Percentiles rank a stretch among this genome's conserved stretches.
Evolutionary conservation across 2,329 filamentous ascomycete species (phyloP).

Genomic region (Botrytis fragariae): DNA sequence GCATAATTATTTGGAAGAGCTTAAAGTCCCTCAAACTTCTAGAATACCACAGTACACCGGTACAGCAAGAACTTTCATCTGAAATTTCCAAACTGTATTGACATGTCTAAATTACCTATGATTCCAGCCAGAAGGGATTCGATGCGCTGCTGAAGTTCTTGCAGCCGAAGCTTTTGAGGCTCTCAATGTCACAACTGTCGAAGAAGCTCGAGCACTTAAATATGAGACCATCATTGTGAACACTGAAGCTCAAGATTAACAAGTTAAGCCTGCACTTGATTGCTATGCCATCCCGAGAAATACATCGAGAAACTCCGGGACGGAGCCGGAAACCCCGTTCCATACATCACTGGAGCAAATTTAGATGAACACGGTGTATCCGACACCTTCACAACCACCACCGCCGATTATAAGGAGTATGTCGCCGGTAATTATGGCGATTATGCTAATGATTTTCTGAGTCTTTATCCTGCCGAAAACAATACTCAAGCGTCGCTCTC

Average conservation of each 20-base stretch:
- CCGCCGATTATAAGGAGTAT: neutral
- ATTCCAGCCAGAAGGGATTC: no score
- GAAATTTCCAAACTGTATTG: no score
- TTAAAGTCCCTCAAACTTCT: neutral
- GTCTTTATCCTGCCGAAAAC: neutral
- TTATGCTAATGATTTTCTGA: neutral
- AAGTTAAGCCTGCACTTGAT: no score
- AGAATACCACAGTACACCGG: neutral
- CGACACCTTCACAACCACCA: neutral
- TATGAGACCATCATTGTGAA: no score
- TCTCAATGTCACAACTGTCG: neutral
- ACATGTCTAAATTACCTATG: no score
- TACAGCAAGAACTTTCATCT: no score
- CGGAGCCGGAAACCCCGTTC: neutral
- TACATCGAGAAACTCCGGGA: neutral
- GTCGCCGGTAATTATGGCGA: neutral
- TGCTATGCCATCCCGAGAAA: no score
- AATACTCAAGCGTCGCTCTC: neutral
- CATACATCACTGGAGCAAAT: neutral
- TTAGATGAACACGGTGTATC: neutral
- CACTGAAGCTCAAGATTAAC: no score
- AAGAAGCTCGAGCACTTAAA: no score
- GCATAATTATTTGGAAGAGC: neutral
- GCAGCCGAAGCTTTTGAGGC: neutral
- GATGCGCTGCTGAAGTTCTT: neutral